Conservation (phyloP, 192 early-diverging fungal species). For the Coemansia sp. region DNA sequence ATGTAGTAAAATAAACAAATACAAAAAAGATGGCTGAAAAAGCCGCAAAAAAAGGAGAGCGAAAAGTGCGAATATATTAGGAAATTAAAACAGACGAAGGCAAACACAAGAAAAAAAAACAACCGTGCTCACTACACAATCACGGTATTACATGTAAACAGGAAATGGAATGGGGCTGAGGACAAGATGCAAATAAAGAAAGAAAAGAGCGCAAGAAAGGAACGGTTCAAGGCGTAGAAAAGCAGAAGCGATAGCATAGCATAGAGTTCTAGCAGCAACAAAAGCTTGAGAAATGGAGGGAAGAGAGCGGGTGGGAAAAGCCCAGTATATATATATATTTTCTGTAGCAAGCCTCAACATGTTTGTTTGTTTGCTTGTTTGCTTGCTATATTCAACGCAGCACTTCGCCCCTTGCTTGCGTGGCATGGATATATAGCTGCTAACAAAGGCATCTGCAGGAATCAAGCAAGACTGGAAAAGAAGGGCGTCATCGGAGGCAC, state of each 20-base stretch:
- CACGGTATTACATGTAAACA: neutral
- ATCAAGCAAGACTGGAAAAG: neutral
- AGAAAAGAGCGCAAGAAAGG: neutral
- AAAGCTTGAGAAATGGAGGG: too few relatives aligned
- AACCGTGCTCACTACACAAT: constrained; percentile 8
- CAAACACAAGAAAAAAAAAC: neutral
- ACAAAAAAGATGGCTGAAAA: constrained; percentile 5
- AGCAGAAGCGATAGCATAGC: too few relatives aligned
- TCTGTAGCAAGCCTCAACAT: neutral
- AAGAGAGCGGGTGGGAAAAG: neutral
- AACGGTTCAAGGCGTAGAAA: neutral
- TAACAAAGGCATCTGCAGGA: neutral
- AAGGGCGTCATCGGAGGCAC: neutral
- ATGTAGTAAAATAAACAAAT: neutral
- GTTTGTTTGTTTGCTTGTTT: neutral
- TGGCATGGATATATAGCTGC: neutral
- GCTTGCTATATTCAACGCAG: too few relatives aligned
- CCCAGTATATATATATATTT: neutral
- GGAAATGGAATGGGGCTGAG: constrained; percentile 1
- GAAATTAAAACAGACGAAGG: neutral
- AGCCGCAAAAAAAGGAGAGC: neutral
- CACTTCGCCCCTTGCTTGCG: too few relatives aligned
- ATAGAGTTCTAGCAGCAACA: neutral
- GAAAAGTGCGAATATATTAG: neutral
- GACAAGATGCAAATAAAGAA: neutral